Percentiles rank a stretch among this genome's conserved stretches.
Conservation (phyloP, 495 filamentous ascomycete genomes). For the Pyrenopolyporus hunteri region DNA sequence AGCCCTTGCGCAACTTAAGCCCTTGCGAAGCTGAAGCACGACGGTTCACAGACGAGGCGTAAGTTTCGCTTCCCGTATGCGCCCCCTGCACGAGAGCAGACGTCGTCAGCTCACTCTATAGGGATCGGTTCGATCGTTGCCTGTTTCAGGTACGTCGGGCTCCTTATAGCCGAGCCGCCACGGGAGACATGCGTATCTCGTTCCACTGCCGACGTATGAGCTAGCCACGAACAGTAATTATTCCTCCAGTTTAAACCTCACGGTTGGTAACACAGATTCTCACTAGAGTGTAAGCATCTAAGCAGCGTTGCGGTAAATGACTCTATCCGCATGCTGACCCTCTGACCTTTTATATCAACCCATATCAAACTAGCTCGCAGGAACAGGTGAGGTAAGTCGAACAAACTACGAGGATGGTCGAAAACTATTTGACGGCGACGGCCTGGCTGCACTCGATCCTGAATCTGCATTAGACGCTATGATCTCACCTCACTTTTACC, state of each 20-base stretch:
- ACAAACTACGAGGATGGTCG: not conserved
- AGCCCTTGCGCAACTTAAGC: not conserved
- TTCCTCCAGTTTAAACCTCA: not conserved
- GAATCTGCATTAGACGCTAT: no score
- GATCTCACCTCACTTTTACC: no score
- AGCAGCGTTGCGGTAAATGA: no score
- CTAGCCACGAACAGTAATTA: slow-evolving; percentile 21
- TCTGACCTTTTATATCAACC: not conserved
- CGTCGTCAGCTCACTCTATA: slow-evolving; percentile 24
- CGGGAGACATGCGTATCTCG: slow-evolving; percentile 36
- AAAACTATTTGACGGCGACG: not conserved
- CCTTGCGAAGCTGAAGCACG: not conserved
- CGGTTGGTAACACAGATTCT: not conserved
- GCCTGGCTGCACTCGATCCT: no score
- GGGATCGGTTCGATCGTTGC: slow-evolving; percentile 12
- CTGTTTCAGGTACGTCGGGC: slow-evolving; percentile 19
- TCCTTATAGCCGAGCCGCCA: slow-evolving; percentile 33
- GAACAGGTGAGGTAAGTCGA: not conserved
- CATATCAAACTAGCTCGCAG: not conserved
- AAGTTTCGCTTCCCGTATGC: not conserved
- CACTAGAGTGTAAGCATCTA: no score
- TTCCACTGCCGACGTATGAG: slow-evolving; percentile 21
- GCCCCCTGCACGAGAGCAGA: not conserved
- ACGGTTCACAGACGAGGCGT: slow-evolving; percentile 6
- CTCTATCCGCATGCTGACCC: no score